These are phyloP conservation scores for Chlamydomonas schloesseri DNA, from an alignment of 139 green algal genomes.

Conservation along the genomic window DNA sequence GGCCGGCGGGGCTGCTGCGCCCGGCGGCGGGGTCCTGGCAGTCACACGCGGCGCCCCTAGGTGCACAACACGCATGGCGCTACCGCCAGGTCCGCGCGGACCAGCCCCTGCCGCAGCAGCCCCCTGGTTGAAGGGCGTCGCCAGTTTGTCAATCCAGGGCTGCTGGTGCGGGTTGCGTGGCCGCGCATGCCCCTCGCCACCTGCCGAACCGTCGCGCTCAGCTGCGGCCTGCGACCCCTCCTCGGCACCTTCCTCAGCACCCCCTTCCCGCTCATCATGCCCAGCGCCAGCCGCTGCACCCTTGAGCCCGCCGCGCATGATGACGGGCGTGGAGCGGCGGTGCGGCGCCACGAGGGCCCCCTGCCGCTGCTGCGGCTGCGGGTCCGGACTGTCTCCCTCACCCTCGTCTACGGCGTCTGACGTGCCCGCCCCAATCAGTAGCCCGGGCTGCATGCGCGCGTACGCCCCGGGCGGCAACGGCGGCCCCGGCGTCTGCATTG, in stretches of 20 bases:
- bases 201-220: no score
- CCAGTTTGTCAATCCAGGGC: neutral
- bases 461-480: slow-evolving; percentile 26
- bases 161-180: no score
- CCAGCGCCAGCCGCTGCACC: no score
- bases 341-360: slow-evolving; percentile 3
- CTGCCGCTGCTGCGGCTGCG: slow-evolving; percentile 17
- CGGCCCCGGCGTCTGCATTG: neutral
- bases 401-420: neutral
- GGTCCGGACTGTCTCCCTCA: slow-evolving; percentile 11
- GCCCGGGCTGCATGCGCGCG: slow-evolving; percentile 24
- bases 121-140: neutral
- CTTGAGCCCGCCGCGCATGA: no score
- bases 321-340: neutral
- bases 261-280: no score
- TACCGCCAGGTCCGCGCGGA: neutral
- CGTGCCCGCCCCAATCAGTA: neutral
- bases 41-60: slow-evolving; percentile 7
- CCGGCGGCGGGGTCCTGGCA: slow-evolving; percentile 14
- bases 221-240: no score
- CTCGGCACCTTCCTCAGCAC: no score
- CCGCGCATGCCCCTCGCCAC: no score
- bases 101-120: neutral
- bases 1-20: neutral
- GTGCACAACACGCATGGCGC: slow-evolving; percentile 25